Evolutionary conservation across 139 green algal genomes (phyloP).

Genomic region (Desmodesmus armatus): DNA sequence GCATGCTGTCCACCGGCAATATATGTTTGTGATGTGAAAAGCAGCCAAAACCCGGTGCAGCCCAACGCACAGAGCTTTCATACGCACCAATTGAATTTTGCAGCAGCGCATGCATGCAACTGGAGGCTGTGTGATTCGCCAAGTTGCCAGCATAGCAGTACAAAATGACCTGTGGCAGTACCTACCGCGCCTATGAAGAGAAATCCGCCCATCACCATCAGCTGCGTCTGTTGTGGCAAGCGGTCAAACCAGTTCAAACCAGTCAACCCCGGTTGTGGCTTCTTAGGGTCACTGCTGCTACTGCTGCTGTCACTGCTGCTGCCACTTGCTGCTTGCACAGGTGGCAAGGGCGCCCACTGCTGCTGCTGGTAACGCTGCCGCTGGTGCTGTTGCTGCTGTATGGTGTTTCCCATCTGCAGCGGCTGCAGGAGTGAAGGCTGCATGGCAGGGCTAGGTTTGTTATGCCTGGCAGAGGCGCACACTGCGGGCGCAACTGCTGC

Average conservation of each 20-base stretch:
- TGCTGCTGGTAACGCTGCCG: too few species aligned
- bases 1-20: too few species aligned
- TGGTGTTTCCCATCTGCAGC: neutral
- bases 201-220: conserved; percentile 8
- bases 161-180: neutral
- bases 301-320: conserved; percentile 9
- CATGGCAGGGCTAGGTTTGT: neutral
- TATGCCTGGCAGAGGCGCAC: too few species aligned
- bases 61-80: too few species aligned
- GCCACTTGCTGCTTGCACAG: neutral
- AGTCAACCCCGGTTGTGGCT: neutral
- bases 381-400: neutral
- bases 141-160: too few species aligned
- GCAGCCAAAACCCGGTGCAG: too few species aligned
- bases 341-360: neutral
- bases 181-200: conserved; percentile 31
- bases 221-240: conserved; percentile 13
- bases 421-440: neutral
- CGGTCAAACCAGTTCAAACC: conserved; percentile 13
- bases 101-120: too few species aligned
- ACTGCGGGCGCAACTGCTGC: too few species aligned
- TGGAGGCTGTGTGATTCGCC: too few species aligned
- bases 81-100: too few species aligned
- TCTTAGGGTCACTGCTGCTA: neutral
- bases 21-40: too few species aligned